phyloP scores from a whole-genome alignment of 208 protist genomes.

The Leishmania turanica region DNA sequence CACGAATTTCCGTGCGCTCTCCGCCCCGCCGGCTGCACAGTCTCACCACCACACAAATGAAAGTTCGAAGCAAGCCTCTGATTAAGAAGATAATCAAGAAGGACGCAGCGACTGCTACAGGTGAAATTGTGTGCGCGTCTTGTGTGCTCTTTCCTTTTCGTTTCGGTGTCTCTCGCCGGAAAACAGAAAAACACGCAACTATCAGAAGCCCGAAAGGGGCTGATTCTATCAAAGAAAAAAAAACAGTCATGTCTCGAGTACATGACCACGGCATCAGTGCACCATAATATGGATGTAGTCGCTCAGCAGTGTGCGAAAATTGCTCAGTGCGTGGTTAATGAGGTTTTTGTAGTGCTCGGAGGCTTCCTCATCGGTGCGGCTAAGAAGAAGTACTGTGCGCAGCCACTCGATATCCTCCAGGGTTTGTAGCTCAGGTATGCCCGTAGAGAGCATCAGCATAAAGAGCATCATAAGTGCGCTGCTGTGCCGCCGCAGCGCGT shows the following conservation, averaged over 20 bases:
- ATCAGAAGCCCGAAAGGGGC: background rate
- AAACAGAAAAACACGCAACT: background rate
- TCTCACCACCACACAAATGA: background rate
- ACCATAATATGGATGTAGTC: constrained; percentile 91
- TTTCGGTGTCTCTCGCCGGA: background rate
- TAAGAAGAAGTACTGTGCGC: constrained; percentile 63
- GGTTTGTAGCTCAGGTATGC: constrained; percentile 88
- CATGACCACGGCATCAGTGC: constrained; percentile 39
- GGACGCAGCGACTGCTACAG: background rate
- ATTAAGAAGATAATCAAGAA: background rate
- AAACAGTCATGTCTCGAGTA: background rate
- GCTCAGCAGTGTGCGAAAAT: constrained; percentile 79
- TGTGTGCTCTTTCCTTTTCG: background rate
- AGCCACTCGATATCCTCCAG: constrained; percentile 86
- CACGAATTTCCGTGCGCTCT: background rate
- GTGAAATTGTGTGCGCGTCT: background rate
- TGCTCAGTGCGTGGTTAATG: constrained; percentile 67
- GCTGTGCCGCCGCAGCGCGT: constrained; percentile 76
- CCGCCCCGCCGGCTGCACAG: background rate
- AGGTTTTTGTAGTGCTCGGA: constrained; percentile 72
- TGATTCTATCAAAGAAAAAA: background rate
- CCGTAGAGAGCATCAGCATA: constrained; percentile 88
- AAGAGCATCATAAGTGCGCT: constrained; percentile 87
- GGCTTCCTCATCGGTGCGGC: constrained; percentile 66
- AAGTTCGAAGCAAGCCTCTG: background rate